A percentile compares a stretch with the other conserved stretches of the same genome.
These are phyloP conservation scores for Scolecobasidium constrictum DNA, from an alignment of 2,329 filamentous ascomycete genomes.

Conservation along the genomic window DNA sequence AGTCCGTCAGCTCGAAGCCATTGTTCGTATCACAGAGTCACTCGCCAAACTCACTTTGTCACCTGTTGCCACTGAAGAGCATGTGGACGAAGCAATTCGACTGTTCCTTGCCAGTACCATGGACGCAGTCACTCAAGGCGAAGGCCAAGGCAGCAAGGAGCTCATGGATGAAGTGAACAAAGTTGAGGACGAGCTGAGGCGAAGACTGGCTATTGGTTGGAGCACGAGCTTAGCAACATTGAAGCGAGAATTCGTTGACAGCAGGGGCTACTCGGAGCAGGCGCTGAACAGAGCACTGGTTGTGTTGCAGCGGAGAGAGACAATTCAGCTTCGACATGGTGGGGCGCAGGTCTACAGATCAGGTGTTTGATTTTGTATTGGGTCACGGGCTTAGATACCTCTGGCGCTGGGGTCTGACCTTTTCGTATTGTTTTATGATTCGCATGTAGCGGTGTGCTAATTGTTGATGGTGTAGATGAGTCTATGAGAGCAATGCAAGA, in stretches of 20 bases:
- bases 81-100: conserved; percentile 95
- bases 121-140: conserved; percentile 90
- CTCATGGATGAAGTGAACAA: conserved; percentile 81
- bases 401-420: too few species aligned
- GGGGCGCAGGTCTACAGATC: conserved; percentile 65
- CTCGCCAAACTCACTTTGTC: conserved; percentile 84
- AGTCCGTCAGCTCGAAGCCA: conserved; percentile 90
- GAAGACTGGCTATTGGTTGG: conserved; percentile 87
- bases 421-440: too few species aligned
- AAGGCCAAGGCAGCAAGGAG: conserved; percentile 68
- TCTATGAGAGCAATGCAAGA: too few species aligned
- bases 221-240: conserved; percentile 82
- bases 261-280: conserved; percentile 81
- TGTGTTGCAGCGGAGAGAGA: conserved; percentile 78
- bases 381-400: not conserved
- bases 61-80: conserved; percentile 74
- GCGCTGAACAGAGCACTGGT: conserved; percentile 74
- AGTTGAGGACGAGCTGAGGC: conserved; percentile 79
- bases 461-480: too few species aligned
- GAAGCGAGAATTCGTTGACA: conserved; percentile 82
- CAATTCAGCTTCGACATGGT: conserved; percentile 69
- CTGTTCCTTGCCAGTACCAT: conserved; percentile 95
- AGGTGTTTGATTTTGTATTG: conserved; percentile 40
- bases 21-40: conserved; percentile 93
- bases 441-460: too few species aligned